phyloP scores from a whole-genome alignment of 495 filamentous ascomycete species.

The Zalerion maritima region DNA sequence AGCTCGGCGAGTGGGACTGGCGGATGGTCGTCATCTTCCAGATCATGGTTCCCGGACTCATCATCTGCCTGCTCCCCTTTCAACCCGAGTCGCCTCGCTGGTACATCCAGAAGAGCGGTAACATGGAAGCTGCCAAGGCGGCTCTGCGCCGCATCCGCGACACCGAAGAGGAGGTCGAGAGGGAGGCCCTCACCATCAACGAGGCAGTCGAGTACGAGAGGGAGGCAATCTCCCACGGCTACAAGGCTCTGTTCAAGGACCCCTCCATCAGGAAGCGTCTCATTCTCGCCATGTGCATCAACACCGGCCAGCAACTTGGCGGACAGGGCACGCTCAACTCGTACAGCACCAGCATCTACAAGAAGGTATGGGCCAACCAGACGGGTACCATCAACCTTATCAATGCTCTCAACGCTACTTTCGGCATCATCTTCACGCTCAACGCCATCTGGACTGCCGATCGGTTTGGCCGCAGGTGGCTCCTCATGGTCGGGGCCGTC shows the following conservation, averaged over 20 bases:
- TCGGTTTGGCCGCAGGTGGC: conserved; percentile 32
- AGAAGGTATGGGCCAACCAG: conserved; percentile 45
- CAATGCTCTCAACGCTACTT: conserved; percentile 47
- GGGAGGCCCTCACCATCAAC: conserved; percentile 39
- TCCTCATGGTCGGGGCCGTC: conserved; percentile 34
- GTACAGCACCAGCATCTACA: conserved; percentile 49
- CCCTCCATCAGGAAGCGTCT: conserved; percentile 44
- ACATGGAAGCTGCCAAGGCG: conserved; percentile 37
- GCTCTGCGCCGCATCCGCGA: conserved; percentile 38
- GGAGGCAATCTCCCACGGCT: conserved; percentile 41
- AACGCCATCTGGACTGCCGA: conserved; percentile 51
- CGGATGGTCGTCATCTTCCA: conserved; percentile 50
- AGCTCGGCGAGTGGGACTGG: conserved; percentile 47
- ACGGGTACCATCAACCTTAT: conserved; percentile 42
- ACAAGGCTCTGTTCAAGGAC: conserved; percentile 46
- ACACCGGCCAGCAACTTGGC: conserved; percentile 47
- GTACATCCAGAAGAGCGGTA: conserved; percentile 38
- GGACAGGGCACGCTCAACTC: conserved; percentile 48
- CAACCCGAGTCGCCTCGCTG: conserved; percentile 46
- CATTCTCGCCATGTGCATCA: conserved; percentile 37
- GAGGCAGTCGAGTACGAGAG: conserved; percentile 49
- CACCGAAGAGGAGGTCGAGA: conserved; percentile 43
- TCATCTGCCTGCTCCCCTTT: conserved; percentile 36
- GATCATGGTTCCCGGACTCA: conserved; percentile 38
- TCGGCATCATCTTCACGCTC: conserved; percentile 42